Evolutionary conservation across 2,329 filamentous ascomycete genomes (phyloP).

Genomic region (Alternaria triticimaculans): DNA sequence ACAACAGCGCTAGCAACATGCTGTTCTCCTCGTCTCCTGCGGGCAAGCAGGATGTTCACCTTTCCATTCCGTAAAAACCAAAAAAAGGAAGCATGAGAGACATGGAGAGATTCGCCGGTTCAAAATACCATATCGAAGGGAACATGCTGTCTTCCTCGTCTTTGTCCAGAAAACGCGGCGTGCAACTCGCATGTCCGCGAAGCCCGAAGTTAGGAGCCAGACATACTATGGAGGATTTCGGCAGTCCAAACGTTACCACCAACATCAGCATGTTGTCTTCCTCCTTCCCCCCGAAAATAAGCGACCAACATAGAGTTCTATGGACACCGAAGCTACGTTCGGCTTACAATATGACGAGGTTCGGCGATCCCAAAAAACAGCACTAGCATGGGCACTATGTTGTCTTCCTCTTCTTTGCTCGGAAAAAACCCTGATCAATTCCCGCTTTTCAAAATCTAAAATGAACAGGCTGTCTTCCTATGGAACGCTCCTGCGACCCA

Average conservation of each 20-base stretch:
- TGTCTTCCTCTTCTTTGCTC: neutral
- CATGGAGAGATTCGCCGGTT: neutral
- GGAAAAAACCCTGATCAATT: neutral
- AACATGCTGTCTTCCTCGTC: no score
- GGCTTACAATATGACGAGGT: rapidly evolving
- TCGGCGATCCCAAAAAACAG: neutral
- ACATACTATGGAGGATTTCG: neutral
- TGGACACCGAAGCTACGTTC: neutral
- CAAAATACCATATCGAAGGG: no score
- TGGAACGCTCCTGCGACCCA: neutral
- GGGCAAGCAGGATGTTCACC: neutral
- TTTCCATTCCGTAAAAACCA: rapidly evolving
- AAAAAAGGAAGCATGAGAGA: rapidly evolving
- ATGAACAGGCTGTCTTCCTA: rapidly evolving
- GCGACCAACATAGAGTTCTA: no score
- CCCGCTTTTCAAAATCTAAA: neutral
- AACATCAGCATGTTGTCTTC: neutral
- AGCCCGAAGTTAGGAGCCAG: neutral
- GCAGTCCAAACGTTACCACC: neutral
- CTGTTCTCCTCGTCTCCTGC: neutral
- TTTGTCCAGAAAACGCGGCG: no score
- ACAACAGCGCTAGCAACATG: neutral
- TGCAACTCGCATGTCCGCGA: neutral
- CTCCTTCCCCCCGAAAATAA: neutral
- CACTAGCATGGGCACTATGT: no score